phyloP scores from a whole-genome alignment of 345 rosid genomes.

The Eucalyptus marginata region DNA sequence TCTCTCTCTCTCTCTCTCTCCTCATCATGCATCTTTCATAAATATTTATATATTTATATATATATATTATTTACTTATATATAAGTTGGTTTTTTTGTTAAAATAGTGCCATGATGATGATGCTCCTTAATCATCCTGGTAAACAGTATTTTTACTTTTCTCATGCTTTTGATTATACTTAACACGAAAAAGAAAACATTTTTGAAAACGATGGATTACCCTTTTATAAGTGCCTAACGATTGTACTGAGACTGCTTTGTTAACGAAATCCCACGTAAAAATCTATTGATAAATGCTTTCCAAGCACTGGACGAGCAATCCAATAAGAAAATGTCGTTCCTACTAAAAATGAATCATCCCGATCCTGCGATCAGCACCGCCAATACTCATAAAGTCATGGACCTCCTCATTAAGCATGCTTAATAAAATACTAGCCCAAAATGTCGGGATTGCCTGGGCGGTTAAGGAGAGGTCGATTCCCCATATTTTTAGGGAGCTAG shows the following conservation, averaged over 20 bases:
- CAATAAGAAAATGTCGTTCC: background rate
- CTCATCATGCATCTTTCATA: background rate
- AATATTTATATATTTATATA: background rate
- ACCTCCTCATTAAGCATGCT: background rate
- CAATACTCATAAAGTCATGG: background rate
- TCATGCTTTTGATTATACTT: background rate
- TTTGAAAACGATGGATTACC: background rate
- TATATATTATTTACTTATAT: background rate
- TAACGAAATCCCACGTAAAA: too few species aligned
- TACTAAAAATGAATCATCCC: background rate
- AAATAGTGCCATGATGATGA: background rate
- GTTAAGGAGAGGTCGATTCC: rapidly evolving
- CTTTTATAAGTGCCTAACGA: background rate
- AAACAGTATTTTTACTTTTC: background rate
- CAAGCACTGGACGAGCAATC: background rate
- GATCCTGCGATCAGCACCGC: background rate
- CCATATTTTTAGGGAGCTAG: rapidly evolving
- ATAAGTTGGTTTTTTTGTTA: background rate
- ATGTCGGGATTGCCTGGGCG: rapidly evolving
- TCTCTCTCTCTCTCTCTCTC: background rate
- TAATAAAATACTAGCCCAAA: background rate
- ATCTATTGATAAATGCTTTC: too few species aligned
- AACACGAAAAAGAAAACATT: background rate
- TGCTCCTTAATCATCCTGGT: background rate
- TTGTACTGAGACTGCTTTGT: background rate